phyloP scores from a whole-genome alignment of 108 stramenopile species.

The Conticribra weissflogii region DNA sequence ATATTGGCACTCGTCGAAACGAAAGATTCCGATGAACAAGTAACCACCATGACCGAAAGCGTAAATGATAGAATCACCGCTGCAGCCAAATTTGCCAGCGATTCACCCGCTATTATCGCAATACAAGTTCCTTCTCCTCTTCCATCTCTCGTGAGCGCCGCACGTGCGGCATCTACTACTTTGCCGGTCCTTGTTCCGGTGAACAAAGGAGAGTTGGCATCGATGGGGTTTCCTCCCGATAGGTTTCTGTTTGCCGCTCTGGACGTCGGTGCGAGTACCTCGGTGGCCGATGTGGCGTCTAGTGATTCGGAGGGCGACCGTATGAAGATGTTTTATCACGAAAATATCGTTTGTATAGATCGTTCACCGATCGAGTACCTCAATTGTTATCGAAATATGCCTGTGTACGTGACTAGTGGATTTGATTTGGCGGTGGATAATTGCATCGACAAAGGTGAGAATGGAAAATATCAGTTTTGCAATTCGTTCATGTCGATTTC shows the following conservation, averaged over 20 bases:
- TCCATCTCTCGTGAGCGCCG: conserved; percentile 31
- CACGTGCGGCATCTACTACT: conserved; percentile 30
- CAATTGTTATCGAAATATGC: conserved; percentile 52
- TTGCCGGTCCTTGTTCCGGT: conserved; percentile 56
- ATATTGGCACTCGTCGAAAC: conserved; percentile 47
- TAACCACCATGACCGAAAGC: neutral
- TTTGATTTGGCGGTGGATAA: conserved; percentile 74
- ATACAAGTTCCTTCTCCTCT: conserved; percentile 52
- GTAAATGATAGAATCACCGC: conserved; percentile 46
- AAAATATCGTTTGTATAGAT: conserved; percentile 58
- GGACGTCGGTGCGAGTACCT: conserved; percentile 42
- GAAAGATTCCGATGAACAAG: neutral
- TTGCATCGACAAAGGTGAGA: conserved; percentile 51
- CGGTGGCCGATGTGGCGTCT: conserved; percentile 72
- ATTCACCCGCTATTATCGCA: conserved; percentile 36
- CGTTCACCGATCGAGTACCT: conserved; percentile 76
- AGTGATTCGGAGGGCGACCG: conserved; percentile 60
- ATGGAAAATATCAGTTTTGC: too few relatives aligned
- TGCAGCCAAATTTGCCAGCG: conserved; percentile 54
- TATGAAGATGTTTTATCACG: conserved; percentile 80
- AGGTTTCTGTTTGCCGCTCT: conserved; percentile 52
- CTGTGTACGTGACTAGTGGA: conserved; percentile 59
- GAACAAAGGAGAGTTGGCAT: conserved; percentile 45
- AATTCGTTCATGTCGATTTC: too few relatives aligned
- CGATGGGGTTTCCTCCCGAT: conserved; percentile 30